Percentiles rank a stretch among this genome's conserved stretches.
These are phyloP conservation scores for Ustilago xerochloae DNA, from an alignment of 1,284 basidiomycete species.

Conservation along the genomic window DNA sequence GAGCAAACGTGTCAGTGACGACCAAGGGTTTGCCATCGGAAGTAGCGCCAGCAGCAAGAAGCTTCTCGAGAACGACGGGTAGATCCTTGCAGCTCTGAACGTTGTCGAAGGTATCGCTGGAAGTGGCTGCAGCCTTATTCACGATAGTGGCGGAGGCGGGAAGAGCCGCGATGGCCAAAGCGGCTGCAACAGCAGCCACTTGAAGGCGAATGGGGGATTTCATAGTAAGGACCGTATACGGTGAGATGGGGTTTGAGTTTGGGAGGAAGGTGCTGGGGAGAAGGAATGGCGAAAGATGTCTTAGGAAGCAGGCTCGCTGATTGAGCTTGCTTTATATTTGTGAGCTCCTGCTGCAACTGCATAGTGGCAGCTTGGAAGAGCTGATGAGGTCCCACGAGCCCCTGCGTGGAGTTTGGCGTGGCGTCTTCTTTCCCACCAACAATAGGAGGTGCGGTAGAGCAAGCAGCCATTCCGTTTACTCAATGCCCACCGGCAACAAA, in stretches of 20 bases:
- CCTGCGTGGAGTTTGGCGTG: too few relatives aligned
- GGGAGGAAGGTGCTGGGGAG: not conserved
- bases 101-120: not conserved
- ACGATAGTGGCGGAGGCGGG: not conserved
- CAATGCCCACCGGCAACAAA: too few relatives aligned
- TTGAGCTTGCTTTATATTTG: not conserved
- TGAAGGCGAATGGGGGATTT: not conserved
- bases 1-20: constrained; percentile 9
- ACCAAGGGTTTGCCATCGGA: constrained; percentile 6
- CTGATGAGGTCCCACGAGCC: too few relatives aligned
- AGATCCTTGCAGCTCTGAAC: constrained; percentile 21
- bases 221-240: constrained; percentile 11
- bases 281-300: not conserved
- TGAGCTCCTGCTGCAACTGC: too few relatives aligned
- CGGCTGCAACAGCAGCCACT: not conserved
- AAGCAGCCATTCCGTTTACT: too few relatives aligned
- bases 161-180: not conserved
- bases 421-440: too few relatives aligned
- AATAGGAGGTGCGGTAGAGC: too few relatives aligned
- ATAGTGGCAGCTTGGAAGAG: too few relatives aligned
- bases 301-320: not conserved
- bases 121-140: not conserved
- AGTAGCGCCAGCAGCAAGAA: constrained; percentile 11
- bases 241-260: not conserved
- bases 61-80: constrained; percentile 14